These are phyloP conservation scores for Pisolithus tinctorius DNA, from an alignment of 768 basidiomycete species.

Conservation along the genomic window DNA sequence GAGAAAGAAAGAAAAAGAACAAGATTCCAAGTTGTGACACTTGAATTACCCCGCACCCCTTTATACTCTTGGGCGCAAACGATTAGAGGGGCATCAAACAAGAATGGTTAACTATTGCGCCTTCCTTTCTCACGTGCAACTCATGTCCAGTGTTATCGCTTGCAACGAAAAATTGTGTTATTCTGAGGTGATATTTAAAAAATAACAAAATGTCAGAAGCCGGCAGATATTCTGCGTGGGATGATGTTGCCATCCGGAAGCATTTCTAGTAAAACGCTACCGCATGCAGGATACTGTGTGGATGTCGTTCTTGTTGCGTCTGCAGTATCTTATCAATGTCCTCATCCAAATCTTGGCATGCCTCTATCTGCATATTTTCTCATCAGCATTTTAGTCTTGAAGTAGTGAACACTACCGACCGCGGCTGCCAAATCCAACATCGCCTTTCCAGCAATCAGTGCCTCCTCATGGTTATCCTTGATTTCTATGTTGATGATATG, in stretches of 20 bases:
- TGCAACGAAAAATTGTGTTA: background rate
- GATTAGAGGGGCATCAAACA: conserved; percentile 2
- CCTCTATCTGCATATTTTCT: conserved; percentile 9
- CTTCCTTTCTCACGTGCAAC: conserved; percentile 53
- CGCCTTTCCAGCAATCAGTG: conserved; percentile 89
- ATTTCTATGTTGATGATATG: conserved; percentile 98
- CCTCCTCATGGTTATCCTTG: conserved; percentile 99
- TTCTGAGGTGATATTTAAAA: background rate
- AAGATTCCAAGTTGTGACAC: background rate
- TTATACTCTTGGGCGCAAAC: conserved; percentile 10
- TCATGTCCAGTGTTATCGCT: background rate
- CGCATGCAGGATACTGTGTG: conserved; percentile 86
- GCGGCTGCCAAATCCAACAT: conserved; percentile 88
- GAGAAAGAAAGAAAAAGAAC: background rate
- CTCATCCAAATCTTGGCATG: conserved; percentile 73
- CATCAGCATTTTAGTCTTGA: background rate
- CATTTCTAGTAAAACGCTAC: conserved; percentile 77
- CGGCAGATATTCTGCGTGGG: background rate
- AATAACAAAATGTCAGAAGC: background rate
- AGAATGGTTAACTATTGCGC: conserved; percentile 41
- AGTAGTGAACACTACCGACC: conserved; percentile 43
- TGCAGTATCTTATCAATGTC: conserved; percentile 85
- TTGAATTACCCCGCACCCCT: too few relatives aligned
- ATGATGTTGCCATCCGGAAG: conserved; percentile 10
- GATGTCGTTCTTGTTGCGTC: conserved; percentile 81